phyloP scores from a whole-genome alignment of 1,284 basidiomycete species.

The Cutaneotrichosporon sp. region DNA sequence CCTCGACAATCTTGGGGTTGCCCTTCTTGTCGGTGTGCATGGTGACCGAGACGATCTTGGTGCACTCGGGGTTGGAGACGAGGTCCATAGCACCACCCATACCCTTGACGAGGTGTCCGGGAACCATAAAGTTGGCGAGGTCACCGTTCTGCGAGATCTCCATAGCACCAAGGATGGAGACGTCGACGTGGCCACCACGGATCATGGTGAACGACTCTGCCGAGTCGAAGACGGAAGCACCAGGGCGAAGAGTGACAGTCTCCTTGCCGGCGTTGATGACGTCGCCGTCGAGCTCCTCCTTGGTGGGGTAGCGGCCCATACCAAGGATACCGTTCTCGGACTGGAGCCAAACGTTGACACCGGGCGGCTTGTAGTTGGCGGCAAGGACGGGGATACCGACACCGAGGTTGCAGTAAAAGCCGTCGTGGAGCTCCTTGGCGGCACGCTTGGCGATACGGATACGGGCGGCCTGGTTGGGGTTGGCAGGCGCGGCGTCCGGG shows the following conservation, averaged over 20 bases:
- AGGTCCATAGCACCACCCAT: constrained; percentile 97
- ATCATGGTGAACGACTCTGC: constrained; percentile 77
- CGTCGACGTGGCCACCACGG: constrained; percentile 89
- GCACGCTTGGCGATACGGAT: constrained; percentile 73
- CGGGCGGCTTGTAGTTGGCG: constrained; percentile 71
- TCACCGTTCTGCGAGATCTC: constrained; percentile 90
- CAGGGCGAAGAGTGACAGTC: constrained; percentile 85
- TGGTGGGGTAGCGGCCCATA: constrained; percentile 89
- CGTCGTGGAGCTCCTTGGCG: constrained; percentile 84
- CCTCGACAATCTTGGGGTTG: constrained; percentile 74
- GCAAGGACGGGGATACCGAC: constrained; percentile 90
- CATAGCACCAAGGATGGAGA: constrained; percentile 85
- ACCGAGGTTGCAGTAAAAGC: constrained; percentile 71
- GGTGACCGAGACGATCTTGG: constrained; percentile 49
- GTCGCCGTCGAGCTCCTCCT: constrained; percentile 85
- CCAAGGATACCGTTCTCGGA: constrained; percentile 93
- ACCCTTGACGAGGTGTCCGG: constrained; percentile 83
- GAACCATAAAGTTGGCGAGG: constrained; percentile 95
- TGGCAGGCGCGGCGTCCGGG: constrained; percentile 16
- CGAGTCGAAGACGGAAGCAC: constrained; percentile 76
- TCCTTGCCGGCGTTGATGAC: constrained; percentile 96
- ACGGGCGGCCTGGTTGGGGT: constrained; percentile 44
- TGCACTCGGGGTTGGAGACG: constrained; percentile 85
- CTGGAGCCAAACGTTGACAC: constrained; percentile 84
- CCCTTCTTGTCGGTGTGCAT: constrained; percentile 77